Evolutionary conservation across 176 grass and related monocot species (phyloP).

Genomic region (Carex myosuroides): DNA sequence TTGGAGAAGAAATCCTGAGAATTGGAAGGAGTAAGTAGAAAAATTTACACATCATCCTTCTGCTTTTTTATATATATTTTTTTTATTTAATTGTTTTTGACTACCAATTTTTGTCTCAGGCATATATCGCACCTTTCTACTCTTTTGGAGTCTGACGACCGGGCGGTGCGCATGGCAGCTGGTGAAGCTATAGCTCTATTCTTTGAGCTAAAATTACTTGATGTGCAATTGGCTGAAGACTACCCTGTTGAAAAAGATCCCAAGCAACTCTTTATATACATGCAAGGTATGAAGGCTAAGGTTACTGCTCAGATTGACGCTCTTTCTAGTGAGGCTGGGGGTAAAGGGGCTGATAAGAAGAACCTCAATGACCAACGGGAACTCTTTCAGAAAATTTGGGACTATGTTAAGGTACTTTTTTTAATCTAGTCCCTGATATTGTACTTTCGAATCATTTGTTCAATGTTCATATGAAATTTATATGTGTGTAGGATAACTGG

Average conservation of each 20-base stretch:
- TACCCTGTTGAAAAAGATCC: slow-evolving; percentile 34
- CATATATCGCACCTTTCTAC: slow-evolving; percentile 60
- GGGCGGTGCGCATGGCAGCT: slow-evolving; percentile 87
- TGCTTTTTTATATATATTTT: not conserved
- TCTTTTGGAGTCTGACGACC: slow-evolving; percentile 70
- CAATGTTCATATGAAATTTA: not conserved
- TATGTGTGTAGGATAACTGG: slow-evolving; percentile 42
- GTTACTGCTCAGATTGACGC: slow-evolving; percentile 52
- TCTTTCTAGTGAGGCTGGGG: slow-evolving; percentile 74
- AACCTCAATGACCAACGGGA: slow-evolving; percentile 90
- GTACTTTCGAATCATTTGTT: not conserved
- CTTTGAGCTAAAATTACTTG: slow-evolving; percentile 79
- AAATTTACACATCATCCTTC: not conserved
- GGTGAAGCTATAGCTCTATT: slow-evolving; percentile 87
- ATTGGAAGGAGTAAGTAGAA: slow-evolving; percentile 76
- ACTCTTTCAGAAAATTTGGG: slow-evolving; percentile 72
- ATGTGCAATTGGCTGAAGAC: slow-evolving; percentile 43
- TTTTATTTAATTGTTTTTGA: not conserved
- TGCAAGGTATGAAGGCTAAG: slow-evolving; percentile 86
- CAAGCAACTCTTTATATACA: slow-evolving; percentile 64
- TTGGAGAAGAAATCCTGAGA: slow-evolving; percentile 85
- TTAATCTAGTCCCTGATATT: not conserved
- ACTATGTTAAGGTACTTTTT: slow-evolving; percentile 69
- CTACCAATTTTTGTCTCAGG: slow-evolving; percentile 30
- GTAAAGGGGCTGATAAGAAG: slow-evolving; percentile 94